Conservation (phyloP, 1,284 basidiomycete species). For the Austroboletus niveus region DNA sequence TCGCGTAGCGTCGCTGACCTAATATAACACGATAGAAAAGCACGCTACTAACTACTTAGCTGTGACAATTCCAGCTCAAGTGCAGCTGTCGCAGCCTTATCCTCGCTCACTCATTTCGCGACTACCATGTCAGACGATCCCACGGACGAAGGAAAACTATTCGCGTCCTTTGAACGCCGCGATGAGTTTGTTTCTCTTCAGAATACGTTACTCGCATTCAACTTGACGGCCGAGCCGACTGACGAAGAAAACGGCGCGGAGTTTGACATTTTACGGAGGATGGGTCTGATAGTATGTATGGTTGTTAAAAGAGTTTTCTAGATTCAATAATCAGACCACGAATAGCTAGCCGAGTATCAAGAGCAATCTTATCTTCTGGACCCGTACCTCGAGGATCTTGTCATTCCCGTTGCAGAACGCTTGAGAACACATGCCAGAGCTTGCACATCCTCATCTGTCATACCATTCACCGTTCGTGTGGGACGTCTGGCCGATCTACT, state of each 20-base stretch:
- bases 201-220: constrained; percentile 47
- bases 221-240: constrained; percentile 46
- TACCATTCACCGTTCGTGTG: constrained; percentile 44
- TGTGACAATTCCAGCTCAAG: neutral
- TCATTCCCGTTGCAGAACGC: constrained; percentile 72
- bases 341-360: constrained; percentile 86
- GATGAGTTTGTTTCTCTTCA: constrained; percentile 60
- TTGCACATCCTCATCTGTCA: constrained; percentile 36
- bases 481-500: constrained; percentile 63
- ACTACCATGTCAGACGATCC: constrained; percentile 36
- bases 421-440: constrained; percentile 59
- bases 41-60: no score
- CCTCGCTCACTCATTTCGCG: neutral
- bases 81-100: neutral
- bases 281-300: constrained; percentile 35
- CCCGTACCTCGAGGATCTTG: constrained; percentile 85
- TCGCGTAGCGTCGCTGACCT: constrained; percentile 20
- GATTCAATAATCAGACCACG: constrained; percentile 1
- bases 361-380: constrained; percentile 95
- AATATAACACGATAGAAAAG: constrained; percentile 3
- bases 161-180: constrained; percentile 59
- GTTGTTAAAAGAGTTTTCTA: constrained; percentile 5
- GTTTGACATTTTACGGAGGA: constrained; percentile 38
- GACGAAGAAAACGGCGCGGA: constrained; percentile 50
- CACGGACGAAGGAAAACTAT: constrained; percentile 41